Base-by-base conservation (phyloP, 2,329 filamentous ascomycete genomes). In the Orbilia oligospora region DNA sequence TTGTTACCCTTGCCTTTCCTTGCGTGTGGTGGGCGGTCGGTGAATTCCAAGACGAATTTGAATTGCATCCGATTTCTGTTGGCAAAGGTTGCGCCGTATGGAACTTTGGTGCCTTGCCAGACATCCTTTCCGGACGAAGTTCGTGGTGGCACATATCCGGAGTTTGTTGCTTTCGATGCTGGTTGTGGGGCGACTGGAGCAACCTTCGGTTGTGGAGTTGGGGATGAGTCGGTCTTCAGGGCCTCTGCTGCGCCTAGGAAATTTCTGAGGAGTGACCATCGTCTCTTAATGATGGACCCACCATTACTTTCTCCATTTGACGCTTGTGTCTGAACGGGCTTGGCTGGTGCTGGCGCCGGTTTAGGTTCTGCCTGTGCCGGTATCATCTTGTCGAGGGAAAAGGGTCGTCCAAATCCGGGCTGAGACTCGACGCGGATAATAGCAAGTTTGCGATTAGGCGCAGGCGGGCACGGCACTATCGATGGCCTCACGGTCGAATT, bases 401-500 rank as follows among this genome's bases (percentile, higher is more conserved):
- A 77, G 4, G 73, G 73, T 14, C 73, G 73, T 16, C 73, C 73
- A 27, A 77, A 86, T 38, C 87, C 85, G 56, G 88, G 83, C 72
- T 88, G 87, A 80, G 87, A 89, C 83, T 97, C 94, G 80, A 92
- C 94, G 72, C 93, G 91, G 80, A 97, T 92, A 81, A 97, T 97
- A 84, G 97, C 89, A 78, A 97, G 92, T 79, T 92, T 89, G 82
- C 95, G 93, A 56, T 92, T 92, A 0, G 94, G 93, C 1, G 93
- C 93, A 5, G 94, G 94, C 73, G 91, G 91, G 82, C 91, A 94
- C n/a, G 94, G 93, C 5, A 90, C 90, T 1, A 93, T 93, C 0
- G 92, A 94, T 5, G 93, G 91, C 0, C 87, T 88, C 2, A 89
- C 83, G 14, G 86, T 87, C 44, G 88, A 85, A 22, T 68, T 48